These are phyloP conservation scores for Leucosporidium creatinivorum DNA, from an alignment of 768 basidiomycete genomes.

Conservation along the genomic window DNA sequence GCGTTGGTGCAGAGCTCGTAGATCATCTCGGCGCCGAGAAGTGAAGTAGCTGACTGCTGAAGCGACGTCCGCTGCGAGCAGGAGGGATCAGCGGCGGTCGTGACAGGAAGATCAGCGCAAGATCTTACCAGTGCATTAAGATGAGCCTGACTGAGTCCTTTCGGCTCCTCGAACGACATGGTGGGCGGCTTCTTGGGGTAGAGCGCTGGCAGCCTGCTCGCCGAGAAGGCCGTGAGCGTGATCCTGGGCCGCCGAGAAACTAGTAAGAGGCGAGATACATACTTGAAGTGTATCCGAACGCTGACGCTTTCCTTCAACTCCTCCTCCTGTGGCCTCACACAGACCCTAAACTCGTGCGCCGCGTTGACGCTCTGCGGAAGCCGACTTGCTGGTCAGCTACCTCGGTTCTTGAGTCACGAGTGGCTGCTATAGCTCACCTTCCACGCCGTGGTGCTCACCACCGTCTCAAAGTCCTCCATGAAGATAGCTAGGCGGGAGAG, in stretches of 20 bases:
- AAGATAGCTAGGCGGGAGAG: slow-evolving; percentile 17
- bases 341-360: slow-evolving; percentile 27
- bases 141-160: slow-evolving; percentile 15
- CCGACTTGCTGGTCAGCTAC: not conserved
- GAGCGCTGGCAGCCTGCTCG: slow-evolving; percentile 17
- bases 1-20: slow-evolving; percentile 28
- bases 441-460: slow-evolving; percentile 25
- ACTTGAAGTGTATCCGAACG: slow-evolving; percentile 32
- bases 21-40: slow-evolving; percentile 26
- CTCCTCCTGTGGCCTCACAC: slow-evolving; percentile 27
- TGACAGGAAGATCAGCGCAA: not conserved
- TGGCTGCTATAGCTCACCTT: slow-evolving; percentile 3
- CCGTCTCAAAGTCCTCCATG: slow-evolving; percentile 28
- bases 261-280: not conserved
- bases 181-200: slow-evolving; percentile 26
- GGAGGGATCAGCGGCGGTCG: not conserved
- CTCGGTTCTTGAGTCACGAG: fast-evolving
- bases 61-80: slow-evolving; percentile 7
- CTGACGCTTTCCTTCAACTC: slow-evolving; percentile 26
- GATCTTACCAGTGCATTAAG: slow-evolving; percentile 21
- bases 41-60: not conserved
- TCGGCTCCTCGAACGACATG: slow-evolving; percentile 14
- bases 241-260: not conserved
- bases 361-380: slow-evolving; percentile 25
- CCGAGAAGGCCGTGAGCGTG: not conserved